These are phyloP conservation scores for Blastocystis sp. DNA, from an alignment of 352 stramenopile genomes.

Conservation along the genomic window DNA sequence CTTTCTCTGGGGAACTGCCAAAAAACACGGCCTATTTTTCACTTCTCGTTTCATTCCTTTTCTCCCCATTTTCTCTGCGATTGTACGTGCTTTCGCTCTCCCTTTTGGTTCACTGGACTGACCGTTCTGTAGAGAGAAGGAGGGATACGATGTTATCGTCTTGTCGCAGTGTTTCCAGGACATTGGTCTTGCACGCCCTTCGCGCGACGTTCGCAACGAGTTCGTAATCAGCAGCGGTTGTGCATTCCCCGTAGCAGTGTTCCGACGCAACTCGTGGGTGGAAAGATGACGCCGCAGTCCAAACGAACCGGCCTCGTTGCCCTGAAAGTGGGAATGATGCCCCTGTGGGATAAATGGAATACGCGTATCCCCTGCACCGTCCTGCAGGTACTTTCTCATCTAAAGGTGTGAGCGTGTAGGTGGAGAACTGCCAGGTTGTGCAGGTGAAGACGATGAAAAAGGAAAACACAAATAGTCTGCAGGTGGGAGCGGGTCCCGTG, in stretches of 20 bases:
- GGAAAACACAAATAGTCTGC: conserved; percentile 84
- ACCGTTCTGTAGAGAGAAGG: no score
- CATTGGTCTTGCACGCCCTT: neutral
- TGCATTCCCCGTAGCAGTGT: neutral
- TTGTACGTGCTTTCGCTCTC: neutral
- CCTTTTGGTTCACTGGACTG: neutral
- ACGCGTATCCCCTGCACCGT: conserved; percentile 92
- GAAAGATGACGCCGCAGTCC: conserved; percentile 76
- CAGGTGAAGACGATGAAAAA: conserved; percentile 86
- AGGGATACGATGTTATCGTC: neutral
- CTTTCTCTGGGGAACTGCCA: no score
- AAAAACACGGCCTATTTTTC: neutral
- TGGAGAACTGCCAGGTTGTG: conserved; percentile 87
- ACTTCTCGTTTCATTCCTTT: neutral
- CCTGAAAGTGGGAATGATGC: conserved; percentile 98
- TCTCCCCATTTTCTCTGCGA: neutral
- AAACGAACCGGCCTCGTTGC: conserved; percentile 84
- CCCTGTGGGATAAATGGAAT: conserved; percentile 94
- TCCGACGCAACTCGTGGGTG: conserved; percentile 3
- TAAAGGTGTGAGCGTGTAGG: conserved; percentile 74
- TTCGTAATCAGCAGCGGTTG: neutral
- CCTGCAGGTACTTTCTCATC: conserved; percentile 75
- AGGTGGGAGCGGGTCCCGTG: conserved; percentile 89
- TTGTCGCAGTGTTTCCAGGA: neutral
- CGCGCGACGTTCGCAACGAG: neutral